Base-by-base conservation (phyloP, 1,139 yeast genomes). In the Debaryomyces subglobosus region DNA sequence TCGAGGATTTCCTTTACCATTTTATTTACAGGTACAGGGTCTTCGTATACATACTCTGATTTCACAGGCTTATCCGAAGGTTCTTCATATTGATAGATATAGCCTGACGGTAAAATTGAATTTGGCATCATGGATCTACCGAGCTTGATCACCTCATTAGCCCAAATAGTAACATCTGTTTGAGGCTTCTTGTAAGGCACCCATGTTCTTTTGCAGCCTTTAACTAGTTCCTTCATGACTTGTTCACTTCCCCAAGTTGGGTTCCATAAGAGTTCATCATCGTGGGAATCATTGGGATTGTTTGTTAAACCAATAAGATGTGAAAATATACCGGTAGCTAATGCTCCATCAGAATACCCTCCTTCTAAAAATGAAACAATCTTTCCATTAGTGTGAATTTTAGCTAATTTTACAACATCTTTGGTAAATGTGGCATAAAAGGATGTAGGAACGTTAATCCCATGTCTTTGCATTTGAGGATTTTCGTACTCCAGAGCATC, bases 401-500 rank as follows among this genome's bases (percentile, higher is more conserved):
- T 72, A 9, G 95, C 89, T 43, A 89, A 69, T 51, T 77, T 78
- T 12, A 85, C 82, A 1, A 87, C 85, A 62, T 94, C 96, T 41
- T 78, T 77, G 3, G 96, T 86, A 59, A 89, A 89, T 35, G 77
- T 78, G 21, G 89, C 78, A 63, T 86, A 89, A 63, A 89, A 89
- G 24, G 86, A 80, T 0, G 96, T 88, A 4, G 96, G 96, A 4
- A 89, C 92, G 56, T 86, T 85, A 30, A 86, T 89, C 0, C 85
- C 85, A 61, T 89, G 96, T 50, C 96, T 74, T 66, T 89, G 96
- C 96, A 89, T 89, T 50, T 85, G 82, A 18, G 83, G 82, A 50
- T 85, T 85, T 61, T 89, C 96, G 62, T 82, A 85, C 63, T 89
- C 96, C 25, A 90, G 85, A 2, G 96, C 96, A 68, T 89, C 96